Evolutionary conservation across 106 monocot species (phyloP), one percentile per base, ranked within the genome.

Genomic region (Dendrobium catenatum): DNA sequence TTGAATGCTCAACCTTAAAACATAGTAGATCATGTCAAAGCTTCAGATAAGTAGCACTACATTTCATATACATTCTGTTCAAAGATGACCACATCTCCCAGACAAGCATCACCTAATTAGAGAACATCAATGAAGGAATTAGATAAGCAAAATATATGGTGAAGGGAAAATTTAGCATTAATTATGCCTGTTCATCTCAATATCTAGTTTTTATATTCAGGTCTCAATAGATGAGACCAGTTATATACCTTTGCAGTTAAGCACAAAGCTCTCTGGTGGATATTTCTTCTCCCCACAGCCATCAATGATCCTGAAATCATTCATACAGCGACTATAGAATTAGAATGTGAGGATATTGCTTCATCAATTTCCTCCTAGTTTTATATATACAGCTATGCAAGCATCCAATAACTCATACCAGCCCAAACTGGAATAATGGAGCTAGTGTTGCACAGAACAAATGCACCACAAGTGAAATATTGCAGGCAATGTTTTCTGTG

Each of bases 11-110:
- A 70, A 1, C 40, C 15, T 55, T 16, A 9, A 1, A 44, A 46
- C 55, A 49, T 20, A 40, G 70, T 37, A 37, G 37, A 33, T 33
- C 17, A 68, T 33, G 46, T 24, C 24, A 74, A 47, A 49, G 27
- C 6, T 73, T 79, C 6, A 47, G 29, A 27, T 26, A 3, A 82
- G 59, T 67, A 42, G 68, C 64, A 33, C 79, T 86, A 90, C 90
- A 88, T 92, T 26, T 91, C 89, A 82, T 92, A 94, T 58, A 94
- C 91, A 9, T 86, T 90, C 64, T 96, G 96, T 77, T 90, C 85
- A 72, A 96, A 96, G 83, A 94, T 88, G 77, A 96, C 92, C 15
- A 96, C 84, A 84, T 96, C 96, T 55, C 96, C 94, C 8, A 42
- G 89, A 79, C 96, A 96, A 42, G 92, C 88, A 86, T 96, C 94